Evolutionary conservation across 2,329 filamentous ascomycete genomes (phyloP).

Genomic region (Hypoxylon sp.): DNA sequence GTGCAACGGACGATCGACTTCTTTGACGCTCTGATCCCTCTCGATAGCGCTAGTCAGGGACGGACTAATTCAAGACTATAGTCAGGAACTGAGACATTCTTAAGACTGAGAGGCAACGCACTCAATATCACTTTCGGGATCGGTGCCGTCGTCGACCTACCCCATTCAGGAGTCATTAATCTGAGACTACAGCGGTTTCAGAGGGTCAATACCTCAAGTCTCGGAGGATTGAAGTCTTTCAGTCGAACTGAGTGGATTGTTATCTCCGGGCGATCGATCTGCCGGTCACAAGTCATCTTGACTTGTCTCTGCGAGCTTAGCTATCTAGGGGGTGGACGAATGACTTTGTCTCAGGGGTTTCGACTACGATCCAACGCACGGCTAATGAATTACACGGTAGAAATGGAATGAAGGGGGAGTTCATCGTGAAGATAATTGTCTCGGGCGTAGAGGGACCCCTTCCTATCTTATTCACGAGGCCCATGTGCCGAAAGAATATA

Average conservation of each 20-base stretch:
- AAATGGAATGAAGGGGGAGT: not conserved
- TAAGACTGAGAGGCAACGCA: not conserved
- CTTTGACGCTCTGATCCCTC: conserved; percentile 5
- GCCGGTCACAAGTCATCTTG: not conserved
- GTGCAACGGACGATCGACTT: conserved; percentile 15
- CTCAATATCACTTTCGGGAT: conserved; percentile 1
- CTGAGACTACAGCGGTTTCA: not conserved
- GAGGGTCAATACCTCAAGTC: conserved; percentile 15
- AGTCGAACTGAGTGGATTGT: conserved; percentile 19
- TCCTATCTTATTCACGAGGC: not conserved
- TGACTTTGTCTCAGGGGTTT: conserved; percentile 2
- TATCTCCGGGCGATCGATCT: conserved; percentile 1
- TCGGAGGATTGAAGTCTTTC: conserved; percentile 14
- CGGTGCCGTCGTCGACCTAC: conserved; percentile 10
- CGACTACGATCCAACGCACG: not conserved
- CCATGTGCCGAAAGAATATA: not conserved
- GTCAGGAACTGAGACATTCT: not conserved
- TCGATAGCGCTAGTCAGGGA: conserved; percentile 17
- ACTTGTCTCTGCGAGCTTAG: not conserved
- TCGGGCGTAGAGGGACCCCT: not conserved
- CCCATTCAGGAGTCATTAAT: not conserved
- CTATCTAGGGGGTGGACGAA: not conserved
- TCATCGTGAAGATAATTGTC: not conserved
- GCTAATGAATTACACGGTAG: not conserved
- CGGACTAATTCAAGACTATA: conserved; percentile 1